Conservation (phyloP, 495 filamentous ascomycete species). For the Xylaria castorea region DNA sequence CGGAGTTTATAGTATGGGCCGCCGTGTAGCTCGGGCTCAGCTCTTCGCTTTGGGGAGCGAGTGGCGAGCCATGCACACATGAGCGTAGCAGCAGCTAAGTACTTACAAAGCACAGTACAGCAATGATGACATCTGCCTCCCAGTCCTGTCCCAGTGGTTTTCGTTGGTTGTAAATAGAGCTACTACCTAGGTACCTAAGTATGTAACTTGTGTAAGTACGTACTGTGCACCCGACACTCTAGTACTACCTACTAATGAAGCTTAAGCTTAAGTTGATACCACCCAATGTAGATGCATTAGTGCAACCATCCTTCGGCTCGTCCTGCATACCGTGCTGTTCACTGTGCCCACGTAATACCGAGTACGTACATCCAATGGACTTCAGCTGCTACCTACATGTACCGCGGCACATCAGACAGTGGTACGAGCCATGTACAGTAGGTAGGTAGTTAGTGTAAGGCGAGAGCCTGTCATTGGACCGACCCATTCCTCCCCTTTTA, state of each 20-base stretch:
- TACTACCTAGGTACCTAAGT: too few relatives aligned
- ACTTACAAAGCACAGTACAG: too few relatives aligned
- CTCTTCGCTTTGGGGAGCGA: neutral
- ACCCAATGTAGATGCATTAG: constrained; percentile 14
- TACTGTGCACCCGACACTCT: too few relatives aligned
- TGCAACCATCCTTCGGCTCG: neutral
- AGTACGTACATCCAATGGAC: neutral
- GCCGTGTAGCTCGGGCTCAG: neutral
- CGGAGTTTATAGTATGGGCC: neutral
- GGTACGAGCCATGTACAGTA: constrained; percentile 7
- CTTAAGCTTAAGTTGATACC: constrained; percentile 20
- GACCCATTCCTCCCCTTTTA: neutral
- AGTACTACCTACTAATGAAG: neutral
- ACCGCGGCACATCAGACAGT: neutral
- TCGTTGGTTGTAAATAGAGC: too few relatives aligned
- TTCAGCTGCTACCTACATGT: neutral
- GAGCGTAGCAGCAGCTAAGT: neutral
- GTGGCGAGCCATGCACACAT: neutral
- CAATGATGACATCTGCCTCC: too few relatives aligned
- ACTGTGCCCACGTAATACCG: neutral
- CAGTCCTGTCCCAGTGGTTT: neutral
- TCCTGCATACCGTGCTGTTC: neutral
- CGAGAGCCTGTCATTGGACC: too few relatives aligned
- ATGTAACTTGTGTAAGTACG: too few relatives aligned
- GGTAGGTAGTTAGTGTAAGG: too few relatives aligned